Percentiles rank a stretch among this genome's conserved stretches.
These are phyloP conservation scores for Verticillium albo-atrum DNA, from an alignment of 2,329 filamentous ascomycete genomes.

Conservation along the genomic window DNA sequence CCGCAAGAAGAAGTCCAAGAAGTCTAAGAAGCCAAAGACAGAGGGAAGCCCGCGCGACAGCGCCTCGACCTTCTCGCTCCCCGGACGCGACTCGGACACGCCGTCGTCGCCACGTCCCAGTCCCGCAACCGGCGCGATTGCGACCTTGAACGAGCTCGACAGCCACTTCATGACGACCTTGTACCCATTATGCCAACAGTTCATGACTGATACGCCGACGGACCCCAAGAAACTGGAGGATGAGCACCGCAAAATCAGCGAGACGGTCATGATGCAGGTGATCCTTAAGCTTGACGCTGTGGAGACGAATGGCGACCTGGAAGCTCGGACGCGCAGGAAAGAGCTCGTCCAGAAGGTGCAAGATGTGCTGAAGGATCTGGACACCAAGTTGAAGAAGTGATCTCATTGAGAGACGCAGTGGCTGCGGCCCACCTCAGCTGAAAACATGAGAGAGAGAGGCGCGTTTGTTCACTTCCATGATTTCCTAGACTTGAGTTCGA, in stretches of 20 bases:
- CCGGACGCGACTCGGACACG: constrained; percentile 25
- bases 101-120: constrained; percentile 28
- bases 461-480: neutral
- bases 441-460: neutral
- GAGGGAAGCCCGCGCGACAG: constrained; percentile 38
- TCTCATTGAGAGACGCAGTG: neutral
- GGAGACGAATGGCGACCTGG: constrained; percentile 65
- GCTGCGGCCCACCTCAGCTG: neutral
- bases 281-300: constrained; percentile 73
- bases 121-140: constrained; percentile 39
- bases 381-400: constrained; percentile 32
- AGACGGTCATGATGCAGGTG: constrained; percentile 72
- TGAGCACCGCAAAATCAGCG: constrained; percentile 69
- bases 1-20: constrained; percentile 33
- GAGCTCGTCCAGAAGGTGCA: constrained; percentile 71
- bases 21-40: constrained; percentile 33
- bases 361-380: constrained; percentile 59
- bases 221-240: constrained; percentile 66
- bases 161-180: constrained; percentile 60
- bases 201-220: constrained; percentile 55
- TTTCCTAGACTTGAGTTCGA: neutral
- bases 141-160: constrained; percentile 64
- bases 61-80: constrained; percentile 23
- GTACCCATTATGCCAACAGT: constrained; percentile 61
- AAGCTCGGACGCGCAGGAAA: constrained; percentile 62